Evolutionary conservation across 1,284 basidiomycete genomes (phyloP), one percentile per base, ranked within the genome.

Genomic region (Dichomitus squalens): DNA sequence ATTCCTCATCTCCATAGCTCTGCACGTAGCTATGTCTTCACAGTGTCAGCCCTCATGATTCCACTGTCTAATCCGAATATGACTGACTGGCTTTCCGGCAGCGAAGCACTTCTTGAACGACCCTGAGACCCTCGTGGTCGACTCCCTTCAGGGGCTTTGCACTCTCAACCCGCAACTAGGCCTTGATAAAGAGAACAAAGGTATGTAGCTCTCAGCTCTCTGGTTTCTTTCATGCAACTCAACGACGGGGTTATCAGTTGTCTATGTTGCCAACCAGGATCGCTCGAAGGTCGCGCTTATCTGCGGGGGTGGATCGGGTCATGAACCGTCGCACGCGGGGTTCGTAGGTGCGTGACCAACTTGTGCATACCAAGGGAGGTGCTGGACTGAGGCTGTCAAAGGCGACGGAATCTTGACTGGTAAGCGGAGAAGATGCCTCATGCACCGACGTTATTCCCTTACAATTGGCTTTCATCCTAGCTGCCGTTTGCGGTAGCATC

Each of bases 291-390:
- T 96, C 43, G 84, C 91, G 2, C 75, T 96, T 21, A 82, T 97
- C 66, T 95, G 90, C 62, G 95, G 95, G 23, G 95, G 95, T 23
- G 95, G 95, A 36, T 88, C 90, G 33, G 95, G 95, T 1, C 95
- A 96, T 71, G 95, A 96, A 69, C 95, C 95, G 23, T 84, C 93
- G 18, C 90, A 95, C 73, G 84, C 91, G 16, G 90, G 86, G 1
- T 94, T 90, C 65, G 90, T 92, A 29, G 90, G 89, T 88, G 59
- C 59, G 73, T 52, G 21, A 12, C 5, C 48, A 18, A 25, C n/a
- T n/a, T n/a, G 7, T 16, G 14, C 21, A n/a, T 9, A 11, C 14
- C 12, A 12, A 4, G 12, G 36, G 11, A 47, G 38, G 20, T 35
- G 7, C 21, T 53, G 43, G 34, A n/a, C 52, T 49, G 40, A 57